These are phyloP conservation scores for Eremochloa ophiuroides DNA, from an alignment of 176 grass and related monocot genomes.

Conservation along the genomic window DNA sequence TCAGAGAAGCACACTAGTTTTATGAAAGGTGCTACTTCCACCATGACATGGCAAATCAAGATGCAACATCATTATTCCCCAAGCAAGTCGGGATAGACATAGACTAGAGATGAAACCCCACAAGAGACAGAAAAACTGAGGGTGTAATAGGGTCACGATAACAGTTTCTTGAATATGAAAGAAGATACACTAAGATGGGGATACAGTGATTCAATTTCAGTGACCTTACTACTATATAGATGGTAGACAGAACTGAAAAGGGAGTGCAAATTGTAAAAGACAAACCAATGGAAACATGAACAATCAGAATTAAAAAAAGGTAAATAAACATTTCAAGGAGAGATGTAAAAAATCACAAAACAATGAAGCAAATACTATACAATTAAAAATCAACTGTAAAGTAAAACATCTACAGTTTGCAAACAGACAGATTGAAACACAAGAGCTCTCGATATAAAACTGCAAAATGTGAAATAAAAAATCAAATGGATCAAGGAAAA, in stretches of 20 bases:
- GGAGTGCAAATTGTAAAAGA: not conserved
- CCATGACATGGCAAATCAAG: not conserved
- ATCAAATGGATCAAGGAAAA: not conserved
- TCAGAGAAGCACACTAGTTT: slow-evolving; percentile 21
- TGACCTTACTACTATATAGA: not conserved
- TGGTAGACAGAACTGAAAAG: not conserved
- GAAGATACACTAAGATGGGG: slow-evolving; percentile 1
- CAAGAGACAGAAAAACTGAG: not conserved
- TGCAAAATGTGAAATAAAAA: not conserved
- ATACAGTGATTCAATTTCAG: not conserved
- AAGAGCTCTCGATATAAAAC: not conserved
- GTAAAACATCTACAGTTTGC: not conserved
- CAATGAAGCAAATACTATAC: not conserved
- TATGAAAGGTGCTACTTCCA: not conserved
- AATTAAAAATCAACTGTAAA: not conserved
- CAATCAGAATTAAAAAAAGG: not conserved
- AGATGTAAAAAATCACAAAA: not conserved
- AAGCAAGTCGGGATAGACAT: not conserved
- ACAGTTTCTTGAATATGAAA: not conserved
- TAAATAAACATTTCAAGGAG: not conserved
- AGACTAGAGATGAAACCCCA: not conserved
- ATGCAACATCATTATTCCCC: slow-evolving; percentile 11
- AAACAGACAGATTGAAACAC: not conserved
- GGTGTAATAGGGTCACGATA: not conserved
- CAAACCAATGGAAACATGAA: not conserved